Conservation (phyloP, 257 asterid genomes). For the Ocimum tenuiflorum region DNA sequence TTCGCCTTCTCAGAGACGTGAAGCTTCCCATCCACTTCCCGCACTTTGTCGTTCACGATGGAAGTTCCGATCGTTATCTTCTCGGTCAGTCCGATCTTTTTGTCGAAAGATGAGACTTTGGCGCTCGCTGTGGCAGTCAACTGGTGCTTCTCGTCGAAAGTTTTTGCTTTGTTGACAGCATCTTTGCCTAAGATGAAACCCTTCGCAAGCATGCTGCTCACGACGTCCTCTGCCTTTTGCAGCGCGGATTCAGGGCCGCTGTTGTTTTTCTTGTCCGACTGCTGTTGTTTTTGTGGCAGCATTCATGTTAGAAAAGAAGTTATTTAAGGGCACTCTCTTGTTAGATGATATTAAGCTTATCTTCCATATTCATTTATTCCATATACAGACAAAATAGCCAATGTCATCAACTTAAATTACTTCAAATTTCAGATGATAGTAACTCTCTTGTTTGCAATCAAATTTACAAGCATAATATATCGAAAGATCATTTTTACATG, state of each 20-base stretch:
- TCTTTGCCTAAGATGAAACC: constrained; percentile 85
- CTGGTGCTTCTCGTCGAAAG: constrained; percentile 78
- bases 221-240: constrained; percentile 87
- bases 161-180: constrained; percentile 65
- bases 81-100: constrained; percentile 70
- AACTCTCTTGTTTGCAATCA: no score
- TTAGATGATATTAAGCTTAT: no score
- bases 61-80: constrained; percentile 73
- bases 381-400: no score
- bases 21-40: constrained; percentile 79
- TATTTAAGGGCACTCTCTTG: no score
- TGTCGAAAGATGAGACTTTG: constrained; percentile 61
- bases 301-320: no score
- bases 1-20: constrained; percentile 88
- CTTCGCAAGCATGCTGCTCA: constrained; percentile 81
- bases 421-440: no score
- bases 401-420: no score
- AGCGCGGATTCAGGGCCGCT: constrained; percentile 56
- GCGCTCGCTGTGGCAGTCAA: constrained; percentile 78
- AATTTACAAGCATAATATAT: no score
- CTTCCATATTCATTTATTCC: no score
- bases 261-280: constrained; percentile 32
- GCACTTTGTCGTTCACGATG: constrained; percentile 70
- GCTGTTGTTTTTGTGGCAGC: constrained; percentile 29
- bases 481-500: no score